Base-by-base conservation (phyloP, 2,329 filamentous ascomycete species). In the Macrophomina pseudophaseolina region DNA sequence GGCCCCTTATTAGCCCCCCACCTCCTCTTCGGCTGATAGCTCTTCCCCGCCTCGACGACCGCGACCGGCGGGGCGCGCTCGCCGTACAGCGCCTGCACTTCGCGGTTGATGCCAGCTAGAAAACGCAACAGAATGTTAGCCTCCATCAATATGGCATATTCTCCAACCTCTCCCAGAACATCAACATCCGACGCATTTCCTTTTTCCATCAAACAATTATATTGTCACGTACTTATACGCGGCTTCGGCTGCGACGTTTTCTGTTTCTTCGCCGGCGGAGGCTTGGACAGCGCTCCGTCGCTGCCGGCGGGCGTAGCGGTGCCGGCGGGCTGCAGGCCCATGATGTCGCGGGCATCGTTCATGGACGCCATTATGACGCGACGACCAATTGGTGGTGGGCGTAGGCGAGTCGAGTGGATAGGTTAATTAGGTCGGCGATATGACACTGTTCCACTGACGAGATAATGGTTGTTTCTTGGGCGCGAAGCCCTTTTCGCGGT, bases 1-100 rank as follows among this genome's bases (percentile, higher is more conserved):
- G 76, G 77, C 30, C 77, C 77, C 14, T 75, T 75, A 68, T 72
- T 78, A 68, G 77, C 75, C 42, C 49, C 66, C 58, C 65, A 66
- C 38, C 56, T 30, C 69, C 77, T 70, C 71, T 79, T 78, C 48
- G 76, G 75, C 38, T 77, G 71, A 52, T 79, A 79, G 44, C 74
- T 70, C 70, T 79, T 79, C 69, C 76, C 77, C 70, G 77, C 76
- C 68, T 79, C 77, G 65, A 78, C 78, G 53, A 79, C 74, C 23
- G 77, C 77, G 40, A 79, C 77, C n/a, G 77, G 77, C 64, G 77
- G 77, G 60, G 77, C 75, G 62, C 77, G 75, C 71, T 79, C 77
- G 68, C 77, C 77, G 67, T 79, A 78, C 48, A 79, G 73, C 59
- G 78, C 78, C 59, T 76, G 76, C 68, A 79, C 77, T 73, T 79